A percentile compares a stretch with the other conserved stretches of the same genome.
Evolutionary conservation across 2,329 filamentous ascomycete species (phyloP).

Genomic region (Xylariaceae sp.): DNA sequence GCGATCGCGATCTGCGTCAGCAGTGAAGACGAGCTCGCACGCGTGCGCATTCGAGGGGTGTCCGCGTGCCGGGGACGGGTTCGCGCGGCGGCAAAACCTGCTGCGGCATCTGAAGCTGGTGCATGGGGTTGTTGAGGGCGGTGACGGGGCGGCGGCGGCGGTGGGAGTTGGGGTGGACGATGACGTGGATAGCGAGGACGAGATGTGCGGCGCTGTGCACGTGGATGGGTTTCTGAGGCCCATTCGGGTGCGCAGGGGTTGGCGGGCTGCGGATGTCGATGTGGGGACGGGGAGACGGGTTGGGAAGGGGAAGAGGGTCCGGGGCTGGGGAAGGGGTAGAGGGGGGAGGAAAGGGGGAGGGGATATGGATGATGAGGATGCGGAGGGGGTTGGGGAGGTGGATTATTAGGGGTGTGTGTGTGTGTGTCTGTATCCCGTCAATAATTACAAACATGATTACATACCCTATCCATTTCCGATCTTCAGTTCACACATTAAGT

Average conservation of each 20-base stretch:
- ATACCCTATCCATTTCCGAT: no score
- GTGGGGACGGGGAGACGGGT: conserved; percentile 19
- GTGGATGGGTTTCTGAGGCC: conserved; percentile 68
- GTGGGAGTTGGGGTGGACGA: conserved; percentile 36
- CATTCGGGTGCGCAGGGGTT: conserved; percentile 52
- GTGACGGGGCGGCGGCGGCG: conserved; percentile 25
- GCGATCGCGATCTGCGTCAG: conserved; percentile 22
- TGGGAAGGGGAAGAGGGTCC: no score
- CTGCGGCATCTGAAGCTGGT: conserved; percentile 48
- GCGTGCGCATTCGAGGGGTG: conserved; percentile 45
- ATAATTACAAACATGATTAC: no score
- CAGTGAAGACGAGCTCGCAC: no score
- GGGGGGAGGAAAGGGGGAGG: not conserved
- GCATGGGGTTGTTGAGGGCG: conserved; percentile 39
- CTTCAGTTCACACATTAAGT: no score
- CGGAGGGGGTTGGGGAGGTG: conserved; percentile 7
- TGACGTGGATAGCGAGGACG: conserved; percentile 48
- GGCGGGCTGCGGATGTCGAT: conserved; percentile 45
- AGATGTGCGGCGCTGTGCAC: conserved; percentile 65
- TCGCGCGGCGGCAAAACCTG: conserved; percentile 41
- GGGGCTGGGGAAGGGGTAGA: conserved; percentile 1
- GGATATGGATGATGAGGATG: conserved; percentile 2
- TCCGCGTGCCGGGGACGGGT: conserved; percentile 39
- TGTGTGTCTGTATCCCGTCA: not conserved
- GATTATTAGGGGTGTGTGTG: conserved; percentile 7